Conservation (phyloP, 225 moss, liverwort and hornwort genomes). For the Pseudoscleropodium purum region DNA sequence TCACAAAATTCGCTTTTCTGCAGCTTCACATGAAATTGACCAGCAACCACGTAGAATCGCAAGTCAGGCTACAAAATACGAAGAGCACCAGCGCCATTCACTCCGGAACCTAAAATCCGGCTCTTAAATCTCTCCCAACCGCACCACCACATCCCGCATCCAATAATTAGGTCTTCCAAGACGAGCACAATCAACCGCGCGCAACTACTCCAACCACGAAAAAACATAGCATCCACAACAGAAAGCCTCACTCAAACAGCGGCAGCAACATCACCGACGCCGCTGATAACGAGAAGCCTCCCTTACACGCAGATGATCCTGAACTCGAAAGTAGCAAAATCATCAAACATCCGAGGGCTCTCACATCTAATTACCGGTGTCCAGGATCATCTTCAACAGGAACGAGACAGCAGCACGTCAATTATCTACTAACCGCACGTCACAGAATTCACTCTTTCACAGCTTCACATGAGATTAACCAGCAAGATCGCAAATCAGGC, state of each 20-base stretch:
- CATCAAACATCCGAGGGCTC: neutral
- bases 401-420: neutral
- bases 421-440: neutral
- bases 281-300: neutral
- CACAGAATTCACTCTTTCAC: neutral
- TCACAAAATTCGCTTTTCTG: neutral
- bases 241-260: neutral
- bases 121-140: neutral
- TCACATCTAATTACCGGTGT: neutral
- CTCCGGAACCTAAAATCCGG: neutral
- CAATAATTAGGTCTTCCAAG: constrained; percentile 13
- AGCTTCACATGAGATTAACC: neutral
- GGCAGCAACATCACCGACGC: neutral
- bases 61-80: neutral
- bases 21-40: neutral
- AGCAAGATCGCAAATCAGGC: neutral
- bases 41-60: neutral
- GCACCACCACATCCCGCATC: neutral
- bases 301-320: neutral
- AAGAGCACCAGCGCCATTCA: neutral
- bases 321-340: neutral
- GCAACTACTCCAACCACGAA: neutral
- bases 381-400: neutral
- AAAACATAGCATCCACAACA: neutral
- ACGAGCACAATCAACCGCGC: neutral